These are phyloP conservation scores for Articulospora tetracladia DNA, from an alignment of 495 filamentous ascomycete species.

Conservation along the genomic window DNA sequence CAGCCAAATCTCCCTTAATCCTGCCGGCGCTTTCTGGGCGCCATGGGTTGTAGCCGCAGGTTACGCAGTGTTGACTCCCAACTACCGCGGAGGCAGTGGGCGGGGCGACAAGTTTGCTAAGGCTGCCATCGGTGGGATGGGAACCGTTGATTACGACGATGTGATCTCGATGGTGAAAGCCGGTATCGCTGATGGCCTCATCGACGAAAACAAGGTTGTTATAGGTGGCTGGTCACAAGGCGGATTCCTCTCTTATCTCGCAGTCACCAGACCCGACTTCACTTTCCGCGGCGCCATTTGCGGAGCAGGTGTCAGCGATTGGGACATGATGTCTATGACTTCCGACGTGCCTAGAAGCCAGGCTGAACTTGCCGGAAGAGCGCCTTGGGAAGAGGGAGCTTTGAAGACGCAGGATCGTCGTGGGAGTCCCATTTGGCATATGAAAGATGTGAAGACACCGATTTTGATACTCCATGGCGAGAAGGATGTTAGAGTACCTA, in stretches of 20 bases:
- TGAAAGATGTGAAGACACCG: slow-evolving; percentile 6
- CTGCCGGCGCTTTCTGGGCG: not conserved
- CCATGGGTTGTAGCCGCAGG: not conserved
- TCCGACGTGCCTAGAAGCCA: not conserved
- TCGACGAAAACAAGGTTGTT: slow-evolving; percentile 1
- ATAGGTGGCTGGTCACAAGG: slow-evolving; percentile 9
- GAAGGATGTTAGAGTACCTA: slow-evolving; percentile 5
- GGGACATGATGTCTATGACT: slow-evolving; percentile 2
- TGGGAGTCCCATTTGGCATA: slow-evolving; percentile 4
- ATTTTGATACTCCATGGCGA: slow-evolving; percentile 11
- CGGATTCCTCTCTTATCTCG: slow-evolving; percentile 2
- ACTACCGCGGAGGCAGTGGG: slow-evolving; percentile 13
- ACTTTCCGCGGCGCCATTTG: not conserved
- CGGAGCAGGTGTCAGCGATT: slow-evolving; percentile 9
- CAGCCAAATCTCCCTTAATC: not conserved
- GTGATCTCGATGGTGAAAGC: not conserved
- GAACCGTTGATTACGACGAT: slow-evolving; percentile 3
- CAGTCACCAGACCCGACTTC: not conserved
- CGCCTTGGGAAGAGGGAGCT: slow-evolving; percentile 1
- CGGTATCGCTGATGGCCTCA: not conserved
- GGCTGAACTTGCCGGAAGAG: slow-evolving; percentile 2
- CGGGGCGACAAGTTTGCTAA: not conserved
- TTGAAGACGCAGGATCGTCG: not conserved
- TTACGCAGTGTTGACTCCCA: slow-evolving; percentile 6
- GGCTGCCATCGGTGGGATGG: not conserved